Evolutionary conservation across 148 eudicot species (phyloP), one percentile per base, ranked within the genome.

Genomic region (Camellia japonica): DNA sequence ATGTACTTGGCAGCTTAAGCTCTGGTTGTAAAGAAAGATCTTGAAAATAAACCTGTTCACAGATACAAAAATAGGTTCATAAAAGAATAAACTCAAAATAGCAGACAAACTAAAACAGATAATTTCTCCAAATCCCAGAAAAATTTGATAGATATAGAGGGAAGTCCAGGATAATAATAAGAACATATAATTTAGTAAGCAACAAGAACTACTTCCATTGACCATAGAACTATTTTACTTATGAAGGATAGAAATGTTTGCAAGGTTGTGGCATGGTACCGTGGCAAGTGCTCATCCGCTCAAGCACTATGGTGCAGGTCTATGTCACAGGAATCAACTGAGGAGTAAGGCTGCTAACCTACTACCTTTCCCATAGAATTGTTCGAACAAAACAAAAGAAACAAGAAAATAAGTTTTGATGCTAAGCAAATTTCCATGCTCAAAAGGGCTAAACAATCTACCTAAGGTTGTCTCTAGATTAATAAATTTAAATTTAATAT

Each of bases 41-140:
- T 85, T 92, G 93, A 80, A 92, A 81, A 83, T 95, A 95, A 59
- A 96, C 87, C 99, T 96, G 97, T 62, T 62, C 73, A 79, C 44
- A 51, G 56, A 83, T 43, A 76, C 20, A 75, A 78, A 73, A 7
- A 74, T 30, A 83, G 76, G 49, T 56, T 61, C 68, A 12, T 51
- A 46, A 3, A 42, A 51, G 44, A 8, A 46, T 7, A 52, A 18
- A 1, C 4, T 3, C 5, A 19, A 11, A 42, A 62, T 15, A 68
- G 7, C 14, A 2, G 38, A 60, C 2, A 52, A 3, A 70, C 8
- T 42, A 19, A 64, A 23, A 49, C 13, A 44, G 52, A 9, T 44
- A 11, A 13, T 55, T 73, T 54, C 59, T 43, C 19, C 49, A 59
- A 59, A 15, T 9, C 13, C 7, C 5, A 16, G 38, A n/a, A 42